These are phyloP conservation scores for Rosellinia necatrix DNA, from an alignment of 2,329 filamentous ascomycete genomes.

Conservation along the genomic window DNA sequence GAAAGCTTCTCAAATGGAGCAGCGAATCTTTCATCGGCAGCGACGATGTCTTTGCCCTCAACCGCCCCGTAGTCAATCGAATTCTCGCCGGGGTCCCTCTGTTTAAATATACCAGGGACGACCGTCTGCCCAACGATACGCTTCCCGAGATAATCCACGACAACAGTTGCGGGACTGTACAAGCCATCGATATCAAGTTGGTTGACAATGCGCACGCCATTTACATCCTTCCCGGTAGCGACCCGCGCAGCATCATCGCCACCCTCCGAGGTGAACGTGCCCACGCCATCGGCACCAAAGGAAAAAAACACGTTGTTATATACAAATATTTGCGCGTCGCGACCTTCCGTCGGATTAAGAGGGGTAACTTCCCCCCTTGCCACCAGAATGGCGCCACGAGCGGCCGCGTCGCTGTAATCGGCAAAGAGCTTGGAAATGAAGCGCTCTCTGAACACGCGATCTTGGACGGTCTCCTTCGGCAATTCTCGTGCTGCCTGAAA, in stretches of 20 bases:
- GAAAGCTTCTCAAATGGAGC: conserved; percentile 88
- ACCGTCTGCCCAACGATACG: conserved; percentile 97
- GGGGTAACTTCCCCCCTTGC: conserved; percentile 91
- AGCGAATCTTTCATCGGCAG: conserved; percentile 84
- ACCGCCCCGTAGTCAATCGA: conserved; percentile 99
- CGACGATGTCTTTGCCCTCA: conserved; percentile 94
- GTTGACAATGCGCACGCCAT: conserved; percentile 92
- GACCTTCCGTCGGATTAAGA: conserved; percentile 89
- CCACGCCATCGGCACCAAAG: conserved; percentile 95
- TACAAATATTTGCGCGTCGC: conserved; percentile 96
- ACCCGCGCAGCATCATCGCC: conserved; percentile 95
- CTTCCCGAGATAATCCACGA: conserved; percentile 96
- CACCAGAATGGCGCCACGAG: conserved; percentile 87
- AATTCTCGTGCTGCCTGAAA: conserved; percentile 96
- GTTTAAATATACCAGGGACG: conserved; percentile 98
- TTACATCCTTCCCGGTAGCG: conserved; percentile 94
- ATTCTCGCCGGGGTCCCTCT: conserved; percentile 94
- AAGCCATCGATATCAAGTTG: conserved; percentile 94
- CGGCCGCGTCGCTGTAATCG: conserved; percentile 95
- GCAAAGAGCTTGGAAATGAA: conserved; percentile 95
- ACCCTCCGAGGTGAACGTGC: conserved; percentile 94
- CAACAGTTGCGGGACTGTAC: conserved; percentile 93
- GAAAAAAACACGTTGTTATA: conserved; percentile 99
- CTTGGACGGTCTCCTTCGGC: conserved; percentile 90
- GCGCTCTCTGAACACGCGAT: conserved; percentile 93